A percentile compares a stretch with the other conserved stretches of the same genome.
These are phyloP conservation scores for Lepidium africanum DNA, from an alignment of 345 rosid genomes.

Conservation along the genomic window DNA sequence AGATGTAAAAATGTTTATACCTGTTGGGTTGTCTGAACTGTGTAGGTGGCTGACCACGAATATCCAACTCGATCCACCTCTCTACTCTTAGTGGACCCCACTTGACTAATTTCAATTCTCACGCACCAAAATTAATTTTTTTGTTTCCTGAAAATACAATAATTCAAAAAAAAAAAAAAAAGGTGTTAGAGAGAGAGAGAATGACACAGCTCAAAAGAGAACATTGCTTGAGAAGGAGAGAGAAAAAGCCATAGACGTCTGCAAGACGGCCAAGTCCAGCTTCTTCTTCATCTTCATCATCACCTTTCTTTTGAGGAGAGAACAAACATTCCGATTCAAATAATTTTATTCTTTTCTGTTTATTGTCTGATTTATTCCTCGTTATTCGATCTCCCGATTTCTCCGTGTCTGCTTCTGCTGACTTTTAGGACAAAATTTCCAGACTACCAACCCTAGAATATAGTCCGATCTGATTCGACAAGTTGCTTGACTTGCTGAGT, in stretches of 20 bases:
- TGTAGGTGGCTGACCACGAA: slow-evolving; percentile 32
- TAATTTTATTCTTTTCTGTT: no score
- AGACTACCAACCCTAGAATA: slow-evolving; percentile 13
- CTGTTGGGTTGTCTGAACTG: neutral
- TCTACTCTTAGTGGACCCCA: slow-evolving; percentile 23
- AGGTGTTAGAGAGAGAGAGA: slow-evolving; percentile 9
- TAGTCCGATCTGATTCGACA: slow-evolving; percentile 21
- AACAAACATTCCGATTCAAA: slow-evolving; percentile 3
- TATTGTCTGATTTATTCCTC: neutral
- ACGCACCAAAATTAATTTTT: slow-evolving; percentile 3
- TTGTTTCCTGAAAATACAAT: neutral
- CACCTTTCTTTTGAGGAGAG: neutral
- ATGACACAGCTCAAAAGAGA: slow-evolving; percentile 29
- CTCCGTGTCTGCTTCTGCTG: slow-evolving; percentile 9
- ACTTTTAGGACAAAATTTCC: neutral
- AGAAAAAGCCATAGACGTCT: slow-evolving; percentile 33
- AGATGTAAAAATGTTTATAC: neutral
- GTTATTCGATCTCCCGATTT: slow-evolving; percentile 8
- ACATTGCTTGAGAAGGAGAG: slow-evolving; percentile 13
- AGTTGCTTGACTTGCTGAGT: slow-evolving; percentile 17
- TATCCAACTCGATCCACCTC: slow-evolving; percentile 31
- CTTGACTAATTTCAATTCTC: slow-evolving; percentile 22
- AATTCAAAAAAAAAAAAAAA: neutral
- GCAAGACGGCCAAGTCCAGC: slow-evolving; percentile 21
- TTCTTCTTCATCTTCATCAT: neutral